Evolutionary conservation across 2,329 filamentous ascomycete genomes (phyloP).

Genomic region (Colletotrichum destructivum): DNA sequence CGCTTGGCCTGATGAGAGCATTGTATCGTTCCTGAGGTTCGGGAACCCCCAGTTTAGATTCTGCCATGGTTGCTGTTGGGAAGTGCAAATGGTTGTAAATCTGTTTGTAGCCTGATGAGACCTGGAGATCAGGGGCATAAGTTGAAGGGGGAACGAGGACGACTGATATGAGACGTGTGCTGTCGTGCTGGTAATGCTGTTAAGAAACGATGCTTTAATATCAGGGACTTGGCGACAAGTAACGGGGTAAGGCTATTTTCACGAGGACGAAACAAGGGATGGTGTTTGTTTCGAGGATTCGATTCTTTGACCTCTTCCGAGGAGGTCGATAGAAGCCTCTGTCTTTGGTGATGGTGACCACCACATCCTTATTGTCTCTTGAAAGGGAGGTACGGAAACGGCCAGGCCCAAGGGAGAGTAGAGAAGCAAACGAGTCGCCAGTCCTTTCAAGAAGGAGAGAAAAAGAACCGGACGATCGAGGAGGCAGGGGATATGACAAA

Average conservation of each 20-base stretch:
- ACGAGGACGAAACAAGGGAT: not conserved
- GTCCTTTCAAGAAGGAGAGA: not conserved
- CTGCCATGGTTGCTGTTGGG: conserved; percentile 14
- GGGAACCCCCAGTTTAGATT: not conserved
- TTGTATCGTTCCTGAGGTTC: conserved; percentile 43
- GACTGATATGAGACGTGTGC: not conserved
- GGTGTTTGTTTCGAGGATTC: not conserved
- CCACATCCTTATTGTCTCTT: not conserved
- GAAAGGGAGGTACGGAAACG: not conserved
- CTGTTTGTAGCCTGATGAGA: not conserved
- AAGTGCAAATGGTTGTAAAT: not conserved
- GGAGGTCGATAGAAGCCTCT: not conserved
- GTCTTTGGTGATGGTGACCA: not conserved
- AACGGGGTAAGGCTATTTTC: too few relatives aligned
- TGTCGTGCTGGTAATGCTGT: not conserved
- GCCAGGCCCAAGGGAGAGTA: not conserved
- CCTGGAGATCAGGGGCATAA: not conserved
- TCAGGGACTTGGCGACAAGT: not conserved
- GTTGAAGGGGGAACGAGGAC: not conserved
- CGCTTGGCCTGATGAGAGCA: conserved; percentile 46
- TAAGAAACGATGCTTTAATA: not conserved
- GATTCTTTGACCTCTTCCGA: not conserved
- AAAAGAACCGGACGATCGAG: too few relatives aligned
- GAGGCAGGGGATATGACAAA: too few relatives aligned
- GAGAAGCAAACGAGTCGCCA: not conserved